These are phyloP conservation scores for Trifolium pratense DNA, from an alignment of 306 rosid species.

Conservation along the genomic window DNA sequence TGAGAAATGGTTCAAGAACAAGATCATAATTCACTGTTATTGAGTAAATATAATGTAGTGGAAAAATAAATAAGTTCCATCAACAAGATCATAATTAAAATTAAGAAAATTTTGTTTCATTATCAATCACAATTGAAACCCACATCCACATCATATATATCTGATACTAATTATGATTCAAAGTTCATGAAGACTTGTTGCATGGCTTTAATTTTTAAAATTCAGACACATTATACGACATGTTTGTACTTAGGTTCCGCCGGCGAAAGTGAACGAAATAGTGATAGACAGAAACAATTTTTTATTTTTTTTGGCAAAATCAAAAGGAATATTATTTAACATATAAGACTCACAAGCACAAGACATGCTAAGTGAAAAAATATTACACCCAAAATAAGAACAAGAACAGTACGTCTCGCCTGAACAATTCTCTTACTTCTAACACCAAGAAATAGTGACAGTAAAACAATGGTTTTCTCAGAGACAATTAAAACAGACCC, in stretches of 20 bases:
- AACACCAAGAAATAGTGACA: not conserved
- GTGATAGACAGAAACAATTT: too few species aligned
- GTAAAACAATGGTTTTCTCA: not conserved
- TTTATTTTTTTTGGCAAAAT: too few species aligned
- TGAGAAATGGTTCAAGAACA: not conserved
- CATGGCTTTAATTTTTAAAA: not conserved
- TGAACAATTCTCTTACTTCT: too few species aligned
- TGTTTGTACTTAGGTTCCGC: not conserved
- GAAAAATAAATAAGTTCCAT: not conserved
- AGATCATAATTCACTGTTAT: constrained; percentile 10
- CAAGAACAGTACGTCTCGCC: too few species aligned
- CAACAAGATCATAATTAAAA: not conserved
- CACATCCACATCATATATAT: not conserved
- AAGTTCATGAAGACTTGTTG: not conserved
- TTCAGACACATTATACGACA: not conserved
- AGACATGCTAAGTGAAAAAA: too few species aligned
- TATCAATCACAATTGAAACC: constrained; percentile 17
- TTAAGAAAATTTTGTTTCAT: not conserved
- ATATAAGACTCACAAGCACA: too few species aligned
- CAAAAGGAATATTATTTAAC: too few species aligned
- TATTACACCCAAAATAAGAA: too few species aligned
- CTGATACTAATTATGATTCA: not conserved
- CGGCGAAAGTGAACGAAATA: too few species aligned
- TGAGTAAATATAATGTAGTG: not conserved
- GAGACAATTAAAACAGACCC: too few species aligned